Evolutionary conservation across 2,329 filamentous ascomycete genomes (phyloP).

Genomic region (Aspergillus sp.): DNA sequence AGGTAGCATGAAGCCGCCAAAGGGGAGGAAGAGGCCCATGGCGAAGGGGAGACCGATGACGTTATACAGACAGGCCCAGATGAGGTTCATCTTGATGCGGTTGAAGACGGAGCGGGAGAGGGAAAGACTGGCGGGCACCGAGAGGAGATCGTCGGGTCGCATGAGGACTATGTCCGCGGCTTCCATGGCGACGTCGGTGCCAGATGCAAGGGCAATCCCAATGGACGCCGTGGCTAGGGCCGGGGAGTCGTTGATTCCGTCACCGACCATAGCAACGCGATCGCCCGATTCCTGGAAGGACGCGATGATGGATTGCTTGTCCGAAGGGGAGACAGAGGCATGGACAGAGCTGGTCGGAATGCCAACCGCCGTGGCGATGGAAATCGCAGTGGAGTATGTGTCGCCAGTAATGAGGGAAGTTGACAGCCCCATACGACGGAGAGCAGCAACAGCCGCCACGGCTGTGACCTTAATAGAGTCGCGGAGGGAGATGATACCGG

Average conservation of each 20-base stretch:
- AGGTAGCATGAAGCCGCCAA: conserved; percentile 72
- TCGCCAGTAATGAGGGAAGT: conserved; percentile 93
- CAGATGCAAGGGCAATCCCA: conserved; percentile 84
- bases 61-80: conserved; percentile 93
- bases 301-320: conserved; percentile 80
- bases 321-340: conserved; percentile 79
- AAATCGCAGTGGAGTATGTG: conserved; percentile 71
- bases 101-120: conserved; percentile 78
- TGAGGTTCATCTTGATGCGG: conserved; percentile 86
- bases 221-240: conserved; percentile 87
- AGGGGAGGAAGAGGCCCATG: conserved; percentile 90
- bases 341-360: conserved; percentile 69
- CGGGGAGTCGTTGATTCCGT: conserved; percentile 97
- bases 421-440: conserved; percentile 76
- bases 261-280: conserved; percentile 90
- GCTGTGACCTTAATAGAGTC: conserved; percentile 90
- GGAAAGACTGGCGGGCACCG: conserved; percentile 78
- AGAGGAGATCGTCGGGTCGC: conserved; percentile 82
- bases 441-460: conserved; percentile 67
- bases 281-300: conserved; percentile 66
- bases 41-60: conserved; percentile 84
- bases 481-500: conserved; percentile 72
- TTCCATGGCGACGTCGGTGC: conserved; percentile 96
- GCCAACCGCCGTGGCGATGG: conserved; percentile 74
- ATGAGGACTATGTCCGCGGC: conserved; percentile 94